Percentiles rank a stretch among this genome's conserved stretches.
phyloP scores from a whole-genome alignment of 768 basidiomycete species.

The Kwoniella sp. region DNA sequence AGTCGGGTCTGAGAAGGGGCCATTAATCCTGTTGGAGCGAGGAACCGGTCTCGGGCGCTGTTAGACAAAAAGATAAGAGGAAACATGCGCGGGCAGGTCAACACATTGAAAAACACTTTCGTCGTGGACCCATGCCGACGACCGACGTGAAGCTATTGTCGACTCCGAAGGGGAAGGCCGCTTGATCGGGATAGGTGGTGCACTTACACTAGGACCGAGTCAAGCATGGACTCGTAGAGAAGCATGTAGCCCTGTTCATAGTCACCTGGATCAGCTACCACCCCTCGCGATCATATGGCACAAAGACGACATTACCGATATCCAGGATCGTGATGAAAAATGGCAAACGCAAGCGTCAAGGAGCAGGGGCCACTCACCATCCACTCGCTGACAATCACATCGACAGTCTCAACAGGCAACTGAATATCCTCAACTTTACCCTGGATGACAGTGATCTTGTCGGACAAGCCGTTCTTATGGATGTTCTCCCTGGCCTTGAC shows the following conservation, averaged over 20 bases:
- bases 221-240: conserved; percentile 96
- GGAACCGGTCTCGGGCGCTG: conserved; percentile 78
- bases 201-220: conserved; percentile 72
- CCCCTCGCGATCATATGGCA: too few species aligned
- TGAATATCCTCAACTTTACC: conserved; percentile 87
- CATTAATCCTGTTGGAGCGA: conserved; percentile 75
- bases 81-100: neutral
- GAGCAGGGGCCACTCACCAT: conserved; percentile 83
- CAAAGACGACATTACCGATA: too few species aligned
- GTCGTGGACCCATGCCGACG: too few species aligned
- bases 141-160: too few species aligned
- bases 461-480: conserved; percentile 68
- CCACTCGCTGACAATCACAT: conserved; percentile 97
- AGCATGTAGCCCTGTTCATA: conserved; percentile 57
- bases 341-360: too few species aligned
- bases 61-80: neutral
- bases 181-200: neutral
- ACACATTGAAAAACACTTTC: neutral
- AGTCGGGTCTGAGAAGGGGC: conserved; percentile 87
- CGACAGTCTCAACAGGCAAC: conserved; percentile 76
- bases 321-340: too few species aligned
- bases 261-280: neutral
- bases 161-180: too few species aligned
- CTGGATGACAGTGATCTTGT: conserved; percentile 78
- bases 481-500: conserved; percentile 76